Percentiles rank a stretch among this genome's conserved stretches.
These are phyloP conservation scores for Fusarium agapanthi DNA, from an alignment of 2,329 filamentous ascomycete genomes.

Conservation along the genomic window DNA sequence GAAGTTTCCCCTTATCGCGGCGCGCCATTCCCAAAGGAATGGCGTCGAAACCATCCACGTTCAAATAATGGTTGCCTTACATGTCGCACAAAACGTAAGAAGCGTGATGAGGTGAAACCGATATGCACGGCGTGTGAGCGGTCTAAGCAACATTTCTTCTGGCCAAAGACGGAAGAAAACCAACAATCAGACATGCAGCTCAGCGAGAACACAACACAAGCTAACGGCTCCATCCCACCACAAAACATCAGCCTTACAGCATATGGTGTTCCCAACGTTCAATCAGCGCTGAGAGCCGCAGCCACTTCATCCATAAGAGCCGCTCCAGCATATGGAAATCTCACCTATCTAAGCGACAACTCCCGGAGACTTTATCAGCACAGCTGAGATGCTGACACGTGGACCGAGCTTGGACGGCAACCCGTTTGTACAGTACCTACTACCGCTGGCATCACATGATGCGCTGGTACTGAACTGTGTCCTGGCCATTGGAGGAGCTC, in stretches of 20 bases:
- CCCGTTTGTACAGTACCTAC: constrained; percentile 6
- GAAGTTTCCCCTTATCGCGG: not conserved
- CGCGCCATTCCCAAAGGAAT: constrained; percentile 7
- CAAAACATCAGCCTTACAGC: not conserved
- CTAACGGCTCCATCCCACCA: not conserved
- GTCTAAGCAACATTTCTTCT: not conserved
- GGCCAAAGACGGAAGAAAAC: not conserved
- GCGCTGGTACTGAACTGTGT: not conserved
- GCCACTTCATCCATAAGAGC: not conserved
- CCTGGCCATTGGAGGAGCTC: constrained; percentile 2
- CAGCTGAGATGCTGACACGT: constrained; percentile 2
- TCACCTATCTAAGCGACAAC: constrained; percentile 8
- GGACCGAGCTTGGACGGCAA: constrained; percentile 1
- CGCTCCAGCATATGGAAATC: not conserved
- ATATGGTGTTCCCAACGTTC: no score
- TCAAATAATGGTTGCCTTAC: constrained; percentile 8
- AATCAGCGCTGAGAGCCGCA: not conserved
- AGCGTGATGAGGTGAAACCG: constrained; percentile 1
- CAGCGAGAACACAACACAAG: not conserved
- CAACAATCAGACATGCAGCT: not conserved
- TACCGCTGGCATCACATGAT: constrained; percentile 2
- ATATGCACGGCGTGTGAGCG: not conserved
- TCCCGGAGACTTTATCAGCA: constrained; percentile 11
- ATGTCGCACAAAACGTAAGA: constrained; percentile 11
- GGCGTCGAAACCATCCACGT: constrained; percentile 9